These are phyloP conservation scores for Diplodia intermedia DNA, from an alignment of 2,329 filamentous ascomycete species.

Conservation along the genomic window DNA sequence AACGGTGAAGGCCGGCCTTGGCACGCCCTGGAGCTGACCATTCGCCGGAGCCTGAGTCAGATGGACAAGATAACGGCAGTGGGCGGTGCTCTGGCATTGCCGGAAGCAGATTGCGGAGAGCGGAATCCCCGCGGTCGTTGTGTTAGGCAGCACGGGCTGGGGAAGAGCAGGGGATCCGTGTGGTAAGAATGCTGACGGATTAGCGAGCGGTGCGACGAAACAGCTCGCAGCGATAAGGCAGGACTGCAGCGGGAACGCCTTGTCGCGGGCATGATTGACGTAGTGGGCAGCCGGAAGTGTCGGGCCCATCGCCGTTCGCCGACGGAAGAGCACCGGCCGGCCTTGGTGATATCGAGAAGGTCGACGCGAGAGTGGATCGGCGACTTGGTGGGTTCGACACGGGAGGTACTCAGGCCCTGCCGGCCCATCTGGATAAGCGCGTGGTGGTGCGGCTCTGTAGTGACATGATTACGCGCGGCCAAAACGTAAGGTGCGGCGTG, in stretches of 20 bases:
- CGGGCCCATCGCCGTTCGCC: slow-evolving; percentile 19
- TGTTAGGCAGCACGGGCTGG: not conserved
- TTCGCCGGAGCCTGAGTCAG: slow-evolving; percentile 14
- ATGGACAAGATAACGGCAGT: slow-evolving; percentile 26
- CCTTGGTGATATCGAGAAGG: slow-evolving; percentile 8
- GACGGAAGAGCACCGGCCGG: slow-evolving; percentile 1
- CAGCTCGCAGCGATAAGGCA: slow-evolving; percentile 21
- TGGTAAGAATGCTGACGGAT: not conserved
- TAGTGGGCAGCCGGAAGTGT: not conserved
- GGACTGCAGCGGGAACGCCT: not conserved
- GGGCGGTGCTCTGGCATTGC: not conserved
- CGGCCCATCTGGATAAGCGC: slow-evolving; percentile 16
- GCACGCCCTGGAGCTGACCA: slow-evolving; percentile 9
- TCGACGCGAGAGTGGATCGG: slow-evolving; percentile 16
- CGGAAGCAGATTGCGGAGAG: slow-evolving; percentile 14
- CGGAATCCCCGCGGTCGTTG: not conserved
- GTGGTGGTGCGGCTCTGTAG: slow-evolving; percentile 23
- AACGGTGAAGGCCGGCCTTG: slow-evolving; percentile 23
- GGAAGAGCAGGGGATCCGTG: not conserved
- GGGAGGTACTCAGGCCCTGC: not conserved
- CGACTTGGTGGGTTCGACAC: not conserved
- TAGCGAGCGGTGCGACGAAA: not conserved
- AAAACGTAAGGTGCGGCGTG: slow-evolving; percentile 5
- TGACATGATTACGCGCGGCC: not conserved
- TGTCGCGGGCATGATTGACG: slow-evolving; percentile 7